A percentile compares a stretch with the other conserved stretches of the same genome.
phyloP scores from a whole-genome alignment of 2,329 filamentous ascomycete genomes.

The Metarhizium album region DNA sequence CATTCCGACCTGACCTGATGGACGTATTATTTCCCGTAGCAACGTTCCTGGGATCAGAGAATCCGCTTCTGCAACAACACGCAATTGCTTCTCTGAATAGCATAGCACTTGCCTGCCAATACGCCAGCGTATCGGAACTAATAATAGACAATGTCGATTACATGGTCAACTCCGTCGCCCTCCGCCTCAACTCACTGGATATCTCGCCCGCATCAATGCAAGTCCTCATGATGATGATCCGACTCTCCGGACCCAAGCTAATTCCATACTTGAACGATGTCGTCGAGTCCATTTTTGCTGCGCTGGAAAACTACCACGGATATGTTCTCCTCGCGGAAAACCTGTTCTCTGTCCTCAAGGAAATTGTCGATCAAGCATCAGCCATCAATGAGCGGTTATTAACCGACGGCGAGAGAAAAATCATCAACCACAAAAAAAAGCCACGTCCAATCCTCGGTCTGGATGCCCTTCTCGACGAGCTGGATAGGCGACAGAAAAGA shows the following conservation, averaged over 20 bases:
- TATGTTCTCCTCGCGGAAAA: constrained; percentile 79
- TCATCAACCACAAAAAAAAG: constrained; percentile 32
- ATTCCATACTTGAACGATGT: constrained; percentile 88
- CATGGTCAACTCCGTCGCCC: constrained; percentile 81
- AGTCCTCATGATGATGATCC: constrained; percentile 90
- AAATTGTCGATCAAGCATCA: constrained; percentile 73
- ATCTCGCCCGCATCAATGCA: constrained; percentile 85
- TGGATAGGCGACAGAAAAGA: constrained; percentile 44
- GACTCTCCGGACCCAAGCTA: constrained; percentile 67
- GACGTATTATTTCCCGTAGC: constrained; percentile 88
- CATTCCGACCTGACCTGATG: constrained; percentile 76
- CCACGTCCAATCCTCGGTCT: constrained; percentile 24
- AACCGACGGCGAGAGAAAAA: constrained; percentile 25
- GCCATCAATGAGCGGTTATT: constrained; percentile 42
- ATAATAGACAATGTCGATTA: constrained; percentile 92
- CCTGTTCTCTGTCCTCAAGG: constrained; percentile 71
- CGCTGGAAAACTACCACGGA: constrained; percentile 90
- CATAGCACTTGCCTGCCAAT: constrained; percentile 65
- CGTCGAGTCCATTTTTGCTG: constrained; percentile 80
- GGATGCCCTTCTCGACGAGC: constrained; percentile 39
- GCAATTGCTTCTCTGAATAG: constrained; percentile 75
- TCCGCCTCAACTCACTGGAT: constrained; percentile 85
- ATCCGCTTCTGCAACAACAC: constrained; percentile 60
- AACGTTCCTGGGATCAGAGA: constrained; percentile 69
- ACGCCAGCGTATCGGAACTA: constrained; percentile 61